phyloP scores from a whole-genome alignment of 257 asterid genomes.

The Sherardia arvensis region DNA sequence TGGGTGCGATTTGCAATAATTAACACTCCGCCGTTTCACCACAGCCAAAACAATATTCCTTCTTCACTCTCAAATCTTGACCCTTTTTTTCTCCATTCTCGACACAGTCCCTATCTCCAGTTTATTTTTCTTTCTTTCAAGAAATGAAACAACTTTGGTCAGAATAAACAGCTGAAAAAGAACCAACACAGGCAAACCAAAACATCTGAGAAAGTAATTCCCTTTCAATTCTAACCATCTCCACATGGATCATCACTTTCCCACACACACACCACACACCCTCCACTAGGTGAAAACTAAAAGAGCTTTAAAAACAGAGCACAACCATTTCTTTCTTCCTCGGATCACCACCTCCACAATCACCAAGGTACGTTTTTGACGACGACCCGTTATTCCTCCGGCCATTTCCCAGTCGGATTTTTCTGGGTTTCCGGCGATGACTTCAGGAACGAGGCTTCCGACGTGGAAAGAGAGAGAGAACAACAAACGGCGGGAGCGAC shows the following conservation, averaged over 20 bases:
- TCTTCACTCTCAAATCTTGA: background rate
- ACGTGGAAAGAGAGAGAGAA: conserved; percentile 82
- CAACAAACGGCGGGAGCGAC: conserved; percentile 62
- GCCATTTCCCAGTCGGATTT: background rate
- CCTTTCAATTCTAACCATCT: background rate
- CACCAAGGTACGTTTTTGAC: background rate
- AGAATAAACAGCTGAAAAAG: conserved; percentile 11
- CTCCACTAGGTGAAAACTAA: background rate
- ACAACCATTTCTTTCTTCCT: background rate
- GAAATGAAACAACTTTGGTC: conserved; percentile 1
- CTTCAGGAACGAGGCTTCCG: conserved; percentile 51
- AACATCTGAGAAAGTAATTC: background rate
- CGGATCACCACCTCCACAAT: background rate
- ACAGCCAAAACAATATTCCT: background rate
- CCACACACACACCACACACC: background rate
- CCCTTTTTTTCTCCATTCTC: background rate
- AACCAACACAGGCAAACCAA: background rate
- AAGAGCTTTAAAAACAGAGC: conserved; percentile 6
- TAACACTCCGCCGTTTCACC: background rate
- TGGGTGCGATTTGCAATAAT: background rate
- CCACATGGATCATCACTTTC: background rate
- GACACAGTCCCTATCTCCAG: background rate
- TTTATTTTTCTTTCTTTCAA: no score
- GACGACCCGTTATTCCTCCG: background rate
- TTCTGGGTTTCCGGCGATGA: conserved; percentile 13